Evolutionary conservation across 2,329 filamentous ascomycete species (phyloP).

Genomic region (Pseudocercospora musae): DNA sequence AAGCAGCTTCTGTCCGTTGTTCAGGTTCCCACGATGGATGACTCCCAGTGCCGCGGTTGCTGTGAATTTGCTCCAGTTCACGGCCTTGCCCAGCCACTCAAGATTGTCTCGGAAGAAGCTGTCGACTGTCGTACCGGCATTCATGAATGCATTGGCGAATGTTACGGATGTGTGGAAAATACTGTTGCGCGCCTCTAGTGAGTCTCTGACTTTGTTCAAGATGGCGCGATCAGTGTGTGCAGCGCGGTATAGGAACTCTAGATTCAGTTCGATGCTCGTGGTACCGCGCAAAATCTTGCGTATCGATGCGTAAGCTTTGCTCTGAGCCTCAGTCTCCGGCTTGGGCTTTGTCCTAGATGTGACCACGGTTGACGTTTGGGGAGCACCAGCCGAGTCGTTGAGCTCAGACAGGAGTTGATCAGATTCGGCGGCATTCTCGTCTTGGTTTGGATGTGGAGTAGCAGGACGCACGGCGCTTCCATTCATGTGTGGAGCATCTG

Average conservation of each 20-base stretch:
- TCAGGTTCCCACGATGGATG: slow-evolving; percentile 92
- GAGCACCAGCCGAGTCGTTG: slow-evolving; percentile 51
- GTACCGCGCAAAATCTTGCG: slow-evolving; percentile 73
- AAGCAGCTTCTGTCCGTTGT: slow-evolving; percentile 86
- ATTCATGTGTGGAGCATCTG: slow-evolving; percentile 36
- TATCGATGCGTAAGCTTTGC: slow-evolving; percentile 56
- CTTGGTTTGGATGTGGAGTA: slow-evolving; percentile 32
- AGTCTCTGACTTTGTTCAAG: slow-evolving; percentile 93
- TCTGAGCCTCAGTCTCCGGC: slow-evolving; percentile 48
- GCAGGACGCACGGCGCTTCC: slow-evolving; percentile 36
- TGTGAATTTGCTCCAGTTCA: slow-evolving; percentile 99
- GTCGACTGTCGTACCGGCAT: slow-evolving; percentile 95
- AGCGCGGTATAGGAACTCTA: slow-evolving; percentile 94
- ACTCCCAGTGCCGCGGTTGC: slow-evolving; percentile 94
- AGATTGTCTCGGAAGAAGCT: slow-evolving; percentile 98
- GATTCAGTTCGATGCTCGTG: slow-evolving; percentile 88
- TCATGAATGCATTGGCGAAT: slow-evolving; percentile 98
- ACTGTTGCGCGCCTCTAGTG: slow-evolving; percentile 89
- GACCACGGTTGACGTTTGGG: slow-evolving; percentile 53
- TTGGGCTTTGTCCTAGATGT: slow-evolving; percentile 44
- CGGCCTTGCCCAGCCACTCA: slow-evolving; percentile 95
- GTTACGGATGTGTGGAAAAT: slow-evolving; percentile 98
- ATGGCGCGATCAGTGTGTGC: slow-evolving; percentile 86
- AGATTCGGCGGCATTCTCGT: slow-evolving; percentile 54
- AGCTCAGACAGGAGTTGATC: slow-evolving; percentile 57